Base-by-base conservation (phyloP, 176 grass and related monocot genomes). In the Eleusine indica region DNA sequence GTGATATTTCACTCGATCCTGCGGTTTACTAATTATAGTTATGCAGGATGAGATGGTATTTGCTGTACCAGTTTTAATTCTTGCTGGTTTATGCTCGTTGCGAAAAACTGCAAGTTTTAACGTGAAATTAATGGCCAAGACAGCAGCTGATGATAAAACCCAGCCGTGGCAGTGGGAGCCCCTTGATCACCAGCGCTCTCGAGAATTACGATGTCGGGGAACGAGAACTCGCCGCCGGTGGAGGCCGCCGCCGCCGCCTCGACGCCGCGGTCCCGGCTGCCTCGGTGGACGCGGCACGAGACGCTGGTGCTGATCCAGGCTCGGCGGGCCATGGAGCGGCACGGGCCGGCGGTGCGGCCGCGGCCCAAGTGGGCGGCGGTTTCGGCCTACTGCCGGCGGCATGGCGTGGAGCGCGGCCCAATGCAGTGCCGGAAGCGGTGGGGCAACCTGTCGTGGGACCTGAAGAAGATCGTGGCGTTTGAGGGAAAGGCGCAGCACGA, bases 381-480 rank as follows among this genome's bases (percentile, higher is more conserved):
- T 76, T 86, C 91, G 66, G 80, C 87, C 56, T 92, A 89, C 87
- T 92, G 87, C 84, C 80, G 84, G n/a, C 87, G 87, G 8, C 79
- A 84, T 30, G 91, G 91, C 54, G 80, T 89, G 70, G 91, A 89
- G 19, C 87, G 87, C 4, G 87, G 90, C 0, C 80, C 87, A 30
- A 66, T 87, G 84, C 91, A 89, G 84, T 89, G 87, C 84, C 84
- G 87, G 71, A 92, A 92, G 87, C 75, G 90, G 46, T 92, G 90
- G 87, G 83, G 87, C 47, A 92, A 92, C 71, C 80, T 92, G 17
- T 86, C 87, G 8, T 92, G 87, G 87, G 87, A 92, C 80, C 87
- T 92, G 75, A 92, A 89, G 80, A 92, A 87, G 87, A 89, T 92
- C 74, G 83, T 83, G 22, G 65, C 76, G 6, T 89, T 87, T 84